Base-by-base conservation (phyloP, 768 basidiomycete species). In the Tylopilus cervinicoccineus region DNA sequence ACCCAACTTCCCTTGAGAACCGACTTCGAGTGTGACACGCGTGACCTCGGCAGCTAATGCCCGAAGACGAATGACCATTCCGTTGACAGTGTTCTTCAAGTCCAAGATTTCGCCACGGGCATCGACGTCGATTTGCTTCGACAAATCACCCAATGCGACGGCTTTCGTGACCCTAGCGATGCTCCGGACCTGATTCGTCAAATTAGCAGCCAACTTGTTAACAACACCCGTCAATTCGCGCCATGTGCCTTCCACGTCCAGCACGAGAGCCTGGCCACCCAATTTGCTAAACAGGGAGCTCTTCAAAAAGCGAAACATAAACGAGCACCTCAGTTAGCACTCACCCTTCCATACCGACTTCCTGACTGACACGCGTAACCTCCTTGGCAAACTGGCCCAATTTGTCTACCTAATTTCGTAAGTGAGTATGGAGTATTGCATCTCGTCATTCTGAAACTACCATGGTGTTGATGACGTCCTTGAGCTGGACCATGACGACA, bases 191-290 rank as follows among this genome's bases (percentile, higher is more conserved):
- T 79, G 76, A 43, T 62, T 72, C 12, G 86, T 90, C 50, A 89
- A 69, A 69, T 90, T 90, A 5, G 83, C 82, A 7, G 86, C 86
- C 55, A 90, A 68, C 63, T 86, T 86, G 70, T 90, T 90, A 61
- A 90, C 87, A 39, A 87, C 85, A 51, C 82, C 84, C 0, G 88
- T 91, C 47, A 90, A 69, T 66, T 91, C 85, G 36, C 83, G 77
- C 88, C 88, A 91, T n/a, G 87, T 88, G 23, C 92, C 92, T 72
- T 93, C 88, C 42, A 93, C 91, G 49, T 91, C 89, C 23, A 88
- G 67, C 16, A 94, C 92, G 50, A 86, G 74, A 20, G 91, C 90
- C 59, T 93, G 89, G 12, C 88, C 89, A 41, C 90, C 90, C 44
- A 93, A 73, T 79, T 88, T 88, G 3, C 73, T 80, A 67, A 65